Evolutionary conservation across 2,329 filamentous ascomycete species (phyloP).

Genomic region (Aspergillus arachidicola): DNA sequence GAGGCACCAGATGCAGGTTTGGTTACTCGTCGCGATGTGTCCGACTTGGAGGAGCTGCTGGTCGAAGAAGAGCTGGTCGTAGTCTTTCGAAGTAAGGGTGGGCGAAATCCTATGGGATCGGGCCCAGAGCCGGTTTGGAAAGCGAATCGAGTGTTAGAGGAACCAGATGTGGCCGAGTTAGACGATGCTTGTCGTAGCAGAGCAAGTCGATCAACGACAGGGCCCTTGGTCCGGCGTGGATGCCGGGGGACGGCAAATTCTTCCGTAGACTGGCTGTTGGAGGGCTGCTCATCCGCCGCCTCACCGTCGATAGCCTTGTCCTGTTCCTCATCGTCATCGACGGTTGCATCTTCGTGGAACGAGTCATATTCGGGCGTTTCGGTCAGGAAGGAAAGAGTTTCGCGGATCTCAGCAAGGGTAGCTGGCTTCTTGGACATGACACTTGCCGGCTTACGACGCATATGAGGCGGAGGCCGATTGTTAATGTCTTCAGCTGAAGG

Average conservation of each 20-base stretch:
- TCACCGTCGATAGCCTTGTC: constrained; percentile 50
- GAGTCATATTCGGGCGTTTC: constrained; percentile 64
- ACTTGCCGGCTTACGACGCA: constrained; percentile 62
- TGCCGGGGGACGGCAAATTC: constrained; percentile 34
- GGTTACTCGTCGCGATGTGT: constrained; percentile 28
- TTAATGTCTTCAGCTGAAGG: constrained; percentile 45
- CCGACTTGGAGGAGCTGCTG: constrained; percentile 25
- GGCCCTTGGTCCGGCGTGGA: constrained; percentile 42
- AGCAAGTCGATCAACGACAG: constrained; percentile 48
- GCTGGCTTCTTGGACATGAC: constrained; percentile 66
- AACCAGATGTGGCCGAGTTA: constrained; percentile 38
- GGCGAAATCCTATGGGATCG: constrained; percentile 35
- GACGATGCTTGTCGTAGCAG: constrained; percentile 50
- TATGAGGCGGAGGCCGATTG: constrained; percentile 60
- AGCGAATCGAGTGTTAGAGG: constrained; percentile 32
- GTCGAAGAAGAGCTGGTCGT: constrained; percentile 35
- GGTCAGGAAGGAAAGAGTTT: constrained; percentile 80
- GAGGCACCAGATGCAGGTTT: constrained; percentile 42
- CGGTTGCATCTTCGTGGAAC: constrained; percentile 55
- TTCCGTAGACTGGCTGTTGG: constrained; percentile 22
- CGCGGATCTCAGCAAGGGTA: constrained; percentile 76
- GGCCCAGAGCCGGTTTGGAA: constrained; percentile 32
- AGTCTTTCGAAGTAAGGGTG: constrained; percentile 33
- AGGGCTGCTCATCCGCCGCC: constrained; percentile 18
- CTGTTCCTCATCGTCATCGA: constrained; percentile 53